Evolutionary conservation across 176 grass and related monocot species (phyloP).

Genomic region (Hyparrhenia diplandra): DNA sequence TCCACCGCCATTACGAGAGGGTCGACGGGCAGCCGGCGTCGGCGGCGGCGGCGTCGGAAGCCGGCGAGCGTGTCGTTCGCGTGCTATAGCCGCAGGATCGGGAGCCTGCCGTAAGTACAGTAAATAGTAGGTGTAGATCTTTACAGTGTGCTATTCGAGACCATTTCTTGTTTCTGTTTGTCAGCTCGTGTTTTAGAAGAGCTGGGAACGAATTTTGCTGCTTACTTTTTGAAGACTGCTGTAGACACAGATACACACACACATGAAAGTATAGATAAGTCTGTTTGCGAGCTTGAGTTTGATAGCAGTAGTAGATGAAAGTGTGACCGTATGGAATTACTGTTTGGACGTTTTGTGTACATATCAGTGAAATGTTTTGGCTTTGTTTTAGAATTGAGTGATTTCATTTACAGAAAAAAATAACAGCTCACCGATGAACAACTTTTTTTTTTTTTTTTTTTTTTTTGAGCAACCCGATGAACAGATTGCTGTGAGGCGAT

Average conservation of each 20-base stretch:
- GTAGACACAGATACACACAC: not conserved
- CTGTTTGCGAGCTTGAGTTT: not conserved
- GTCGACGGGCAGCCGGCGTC: not conserved
- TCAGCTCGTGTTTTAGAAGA: constrained; percentile 82
- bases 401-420: not conserved
- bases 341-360: constrained; percentile 6
- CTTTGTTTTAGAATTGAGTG: not conserved
- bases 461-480: too few species aligned
- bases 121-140: not conserved
- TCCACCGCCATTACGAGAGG: constrained; percentile 50
- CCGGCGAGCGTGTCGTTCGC: constrained; percentile 38
- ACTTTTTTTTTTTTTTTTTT: too few species aligned
- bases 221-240: not conserved
- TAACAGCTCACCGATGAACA: too few species aligned
- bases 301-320: not conserved
- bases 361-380: not conserved
- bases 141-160: constrained; percentile 1
- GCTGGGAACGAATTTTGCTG: constrained; percentile 35
- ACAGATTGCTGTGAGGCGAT: too few species aligned
- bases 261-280: not conserved
- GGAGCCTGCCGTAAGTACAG: constrained; percentile 8
- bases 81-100: constrained; percentile 33
- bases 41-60: not conserved
- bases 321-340: not conserved
- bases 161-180: constrained; percentile 26